These are phyloP conservation scores for Hypericum androsaemum DNA, from an alignment of 345 rosid species.

Conservation along the genomic window DNA sequence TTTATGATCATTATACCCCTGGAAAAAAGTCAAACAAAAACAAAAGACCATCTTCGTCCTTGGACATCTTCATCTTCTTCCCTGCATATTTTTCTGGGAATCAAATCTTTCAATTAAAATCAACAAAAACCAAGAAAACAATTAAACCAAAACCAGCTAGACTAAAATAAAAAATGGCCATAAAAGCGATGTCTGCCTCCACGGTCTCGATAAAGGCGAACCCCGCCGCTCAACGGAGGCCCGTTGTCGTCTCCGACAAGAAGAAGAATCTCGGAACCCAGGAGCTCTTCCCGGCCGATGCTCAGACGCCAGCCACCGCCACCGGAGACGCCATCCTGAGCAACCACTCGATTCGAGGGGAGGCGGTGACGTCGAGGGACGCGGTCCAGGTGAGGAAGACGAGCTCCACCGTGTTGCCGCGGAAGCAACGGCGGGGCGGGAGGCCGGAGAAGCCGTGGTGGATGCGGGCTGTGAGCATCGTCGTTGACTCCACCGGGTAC, in stretches of 20 bases:
- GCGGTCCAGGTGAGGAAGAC: constrained; percentile 37
- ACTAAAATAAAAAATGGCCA: too few species aligned
- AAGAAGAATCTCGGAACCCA: constrained; percentile 34
- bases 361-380: constrained; percentile 31
- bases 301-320: constrained; percentile 26
- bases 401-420: constrained; percentile 44
- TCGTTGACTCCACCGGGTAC: constrained; percentile 25
- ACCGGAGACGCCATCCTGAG: constrained; percentile 35
- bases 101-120: too few species aligned
- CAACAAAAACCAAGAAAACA: too few species aligned
- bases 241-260: constrained; percentile 49
- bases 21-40: too few species aligned
- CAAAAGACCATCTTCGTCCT: too few species aligned
- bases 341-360: too few species aligned
- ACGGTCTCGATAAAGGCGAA: constrained; percentile 74
- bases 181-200: constrained; percentile 82
- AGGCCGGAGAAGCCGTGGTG: constrained; percentile 59
- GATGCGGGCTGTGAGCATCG: constrained; percentile 51
- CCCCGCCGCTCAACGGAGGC: constrained; percentile 47
- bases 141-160: too few species aligned
- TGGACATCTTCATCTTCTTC: too few species aligned
- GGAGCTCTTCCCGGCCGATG: constrained; percentile 34
- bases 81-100: too few species aligned
- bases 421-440: constrained; percentile 41
- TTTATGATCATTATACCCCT: too few species aligned